Evolutionary conservation across 768 basidiomycete species (phyloP).

Genomic region (Coprinopsis strossmayeri): DNA sequence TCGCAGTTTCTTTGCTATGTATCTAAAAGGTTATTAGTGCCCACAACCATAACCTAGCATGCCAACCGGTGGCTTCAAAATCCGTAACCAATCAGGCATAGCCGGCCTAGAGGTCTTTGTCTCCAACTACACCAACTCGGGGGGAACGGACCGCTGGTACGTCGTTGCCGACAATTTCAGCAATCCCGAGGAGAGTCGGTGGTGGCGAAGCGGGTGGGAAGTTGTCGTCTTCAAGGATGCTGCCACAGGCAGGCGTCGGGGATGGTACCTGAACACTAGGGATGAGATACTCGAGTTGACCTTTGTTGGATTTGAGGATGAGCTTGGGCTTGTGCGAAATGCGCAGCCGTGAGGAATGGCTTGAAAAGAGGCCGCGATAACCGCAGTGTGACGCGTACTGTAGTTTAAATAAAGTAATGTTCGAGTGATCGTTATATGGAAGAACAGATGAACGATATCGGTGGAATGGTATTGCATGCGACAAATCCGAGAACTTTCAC

Average conservation of each 20-base stretch:
- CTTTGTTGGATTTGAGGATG: background rate
- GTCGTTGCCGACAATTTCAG: background rate
- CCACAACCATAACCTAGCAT: no score
- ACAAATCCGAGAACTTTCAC: no score
- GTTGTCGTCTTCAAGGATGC: background rate
- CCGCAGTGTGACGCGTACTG: no score
- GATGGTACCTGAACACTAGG: background rate
- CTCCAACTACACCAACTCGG: background rate
- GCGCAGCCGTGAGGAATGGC: no score
- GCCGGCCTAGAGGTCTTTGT: background rate
- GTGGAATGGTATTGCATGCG: no score
- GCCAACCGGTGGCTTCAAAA: background rate
- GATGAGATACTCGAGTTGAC: background rate
- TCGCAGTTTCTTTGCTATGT: no score
- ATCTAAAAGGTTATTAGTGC: no score
- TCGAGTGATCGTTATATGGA: no score
- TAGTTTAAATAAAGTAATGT: no score
- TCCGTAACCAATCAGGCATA: background rate
- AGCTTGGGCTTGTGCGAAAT: background rate
- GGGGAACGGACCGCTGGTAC: background rate
- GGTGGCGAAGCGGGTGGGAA: background rate
- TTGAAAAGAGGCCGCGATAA: no score
- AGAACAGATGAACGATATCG: no score
- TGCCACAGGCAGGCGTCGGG: background rate
- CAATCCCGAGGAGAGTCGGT: background rate